Percentiles rank a stretch among this genome's conserved stretches.
Conservation (phyloP, 768 basidiomycete genomes). For the Sporobolomyces pararoseus region DNA sequence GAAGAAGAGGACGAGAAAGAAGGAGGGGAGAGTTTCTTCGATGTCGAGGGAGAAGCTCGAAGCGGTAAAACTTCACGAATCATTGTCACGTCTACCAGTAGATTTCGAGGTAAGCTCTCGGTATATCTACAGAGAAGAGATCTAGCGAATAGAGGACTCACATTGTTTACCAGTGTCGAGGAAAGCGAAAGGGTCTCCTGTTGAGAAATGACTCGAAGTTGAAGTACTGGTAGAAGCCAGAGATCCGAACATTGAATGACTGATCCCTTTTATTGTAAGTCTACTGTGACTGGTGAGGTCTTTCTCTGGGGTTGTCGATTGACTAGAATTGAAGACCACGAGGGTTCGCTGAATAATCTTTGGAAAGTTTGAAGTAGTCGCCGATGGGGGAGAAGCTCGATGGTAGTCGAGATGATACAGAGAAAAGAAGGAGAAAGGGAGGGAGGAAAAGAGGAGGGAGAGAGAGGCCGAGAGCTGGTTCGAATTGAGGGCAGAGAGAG, state of each 20-base stretch:
- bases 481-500: not conserved
- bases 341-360: not conserved
- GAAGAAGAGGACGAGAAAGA: not conserved
- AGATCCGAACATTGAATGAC: constrained; percentile 1
- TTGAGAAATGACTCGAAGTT: not conserved
- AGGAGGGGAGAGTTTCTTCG: not conserved
- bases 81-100: constrained; percentile 11
- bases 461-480: too few species aligned
- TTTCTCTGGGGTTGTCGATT: not conserved
- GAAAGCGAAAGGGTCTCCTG: constrained; percentile 12
- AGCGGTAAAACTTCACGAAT: not conserved
- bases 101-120: not conserved
- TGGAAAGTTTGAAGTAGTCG: not conserved
- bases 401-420: not conserved
- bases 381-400: too few species aligned
- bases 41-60: not conserved
- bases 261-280: not conserved
- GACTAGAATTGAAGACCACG: not conserved
- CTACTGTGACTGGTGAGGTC: not conserved
- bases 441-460: not conserved
- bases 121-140: not conserved
- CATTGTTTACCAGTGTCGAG: constrained; percentile 7
- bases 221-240: constrained; percentile 2
- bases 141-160: not conserved
- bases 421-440: not conserved